These are phyloP conservation scores for Solanum gracilifrons DNA, from an alignment of 257 asterid species.

Conservation along the genomic window DNA sequence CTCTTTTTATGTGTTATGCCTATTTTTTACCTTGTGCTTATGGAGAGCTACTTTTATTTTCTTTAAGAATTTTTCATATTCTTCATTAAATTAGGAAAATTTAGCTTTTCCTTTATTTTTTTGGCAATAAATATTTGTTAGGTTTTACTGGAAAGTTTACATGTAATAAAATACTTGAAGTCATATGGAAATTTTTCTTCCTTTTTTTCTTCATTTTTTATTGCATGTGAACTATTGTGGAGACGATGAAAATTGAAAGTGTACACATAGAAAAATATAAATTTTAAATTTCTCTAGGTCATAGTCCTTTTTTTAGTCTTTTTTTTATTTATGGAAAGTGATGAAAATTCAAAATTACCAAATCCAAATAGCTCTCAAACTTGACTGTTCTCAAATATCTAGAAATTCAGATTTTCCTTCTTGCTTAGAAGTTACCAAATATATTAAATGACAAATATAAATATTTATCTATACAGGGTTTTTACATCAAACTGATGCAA, in stretches of 20 bases:
- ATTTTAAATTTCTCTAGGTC: background rate
- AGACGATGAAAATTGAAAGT: background rate
- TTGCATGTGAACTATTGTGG: background rate
- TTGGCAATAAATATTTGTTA: background rate
- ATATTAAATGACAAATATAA: background rate
- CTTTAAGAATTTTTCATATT: background rate
- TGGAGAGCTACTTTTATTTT: background rate
- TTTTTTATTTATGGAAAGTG: background rate
- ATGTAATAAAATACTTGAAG: background rate
- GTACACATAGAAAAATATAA: background rate
- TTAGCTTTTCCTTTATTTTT: background rate
- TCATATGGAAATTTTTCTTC: background rate
- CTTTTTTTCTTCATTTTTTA: background rate
- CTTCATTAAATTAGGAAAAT: background rate
- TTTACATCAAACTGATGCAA: too few relatives aligned
- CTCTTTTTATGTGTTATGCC: accelerated
- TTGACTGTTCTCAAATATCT: background rate
- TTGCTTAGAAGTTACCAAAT: background rate
- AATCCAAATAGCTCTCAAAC: background rate
- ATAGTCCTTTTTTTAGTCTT: background rate
- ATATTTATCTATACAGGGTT: background rate
- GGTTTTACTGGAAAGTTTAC: background rate
- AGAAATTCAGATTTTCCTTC: background rate
- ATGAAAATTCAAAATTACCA: background rate
- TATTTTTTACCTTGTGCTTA: background rate